These are phyloP conservation scores for Lipomyces sp. DNA, from an alignment of 805 yeast species.

Conservation along the genomic window DNA sequence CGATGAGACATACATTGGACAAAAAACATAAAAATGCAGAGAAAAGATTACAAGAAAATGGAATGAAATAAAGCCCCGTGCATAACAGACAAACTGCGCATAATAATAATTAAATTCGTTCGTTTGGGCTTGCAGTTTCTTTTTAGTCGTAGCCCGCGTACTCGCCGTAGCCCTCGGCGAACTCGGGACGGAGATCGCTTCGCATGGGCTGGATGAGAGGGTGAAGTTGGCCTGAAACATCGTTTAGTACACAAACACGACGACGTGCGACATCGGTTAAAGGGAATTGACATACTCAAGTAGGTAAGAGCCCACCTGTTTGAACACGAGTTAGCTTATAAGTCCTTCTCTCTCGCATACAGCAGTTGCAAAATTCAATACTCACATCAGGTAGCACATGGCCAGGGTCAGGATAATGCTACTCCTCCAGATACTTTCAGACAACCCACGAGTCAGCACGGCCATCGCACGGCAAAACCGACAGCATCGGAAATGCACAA, in stretches of 20 bases:
- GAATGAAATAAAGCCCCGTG: too few relatives aligned
- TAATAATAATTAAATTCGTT: background rate
- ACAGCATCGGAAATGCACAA: background rate
- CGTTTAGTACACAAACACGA: constrained; percentile 11
- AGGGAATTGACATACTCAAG: constrained; percentile 40
- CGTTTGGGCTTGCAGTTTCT: background rate
- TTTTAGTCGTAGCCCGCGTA: constrained; percentile 25
- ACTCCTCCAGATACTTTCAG: constrained; percentile 50
- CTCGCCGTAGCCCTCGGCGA: constrained; percentile 38
- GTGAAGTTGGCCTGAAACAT: constrained; percentile 56
- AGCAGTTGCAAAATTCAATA: background rate
- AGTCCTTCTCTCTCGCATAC: too few relatives aligned
- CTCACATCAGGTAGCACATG: constrained; percentile 64
- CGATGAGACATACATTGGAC: too few relatives aligned
- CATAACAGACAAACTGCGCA: background rate
- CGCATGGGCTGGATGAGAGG: constrained; percentile 85
- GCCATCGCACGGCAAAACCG: background rate
- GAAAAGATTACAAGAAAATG: too few relatives aligned
- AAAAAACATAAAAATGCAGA: too few relatives aligned
- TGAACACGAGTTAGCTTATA: background rate
- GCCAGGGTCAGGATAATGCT: constrained; percentile 60
- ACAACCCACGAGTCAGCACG: background rate
- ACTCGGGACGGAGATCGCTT: constrained; percentile 80
- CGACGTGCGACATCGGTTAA: background rate
- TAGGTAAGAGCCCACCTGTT: constrained; percentile 73